phyloP scores from a whole-genome alignment of 2,329 filamentous ascomycete species.

The Coniochaeta hoffmannii region DNA sequence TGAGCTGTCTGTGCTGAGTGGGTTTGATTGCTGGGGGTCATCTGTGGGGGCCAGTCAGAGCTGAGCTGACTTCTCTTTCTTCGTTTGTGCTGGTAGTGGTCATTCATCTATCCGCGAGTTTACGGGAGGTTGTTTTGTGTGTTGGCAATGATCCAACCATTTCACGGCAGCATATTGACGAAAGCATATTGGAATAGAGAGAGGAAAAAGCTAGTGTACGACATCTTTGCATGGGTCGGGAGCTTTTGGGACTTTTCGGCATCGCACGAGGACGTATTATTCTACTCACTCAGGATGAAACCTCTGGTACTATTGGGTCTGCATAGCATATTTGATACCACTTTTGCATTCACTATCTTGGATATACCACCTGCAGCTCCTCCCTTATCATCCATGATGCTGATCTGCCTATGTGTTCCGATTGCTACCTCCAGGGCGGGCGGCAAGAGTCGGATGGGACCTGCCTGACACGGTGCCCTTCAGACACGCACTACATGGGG shows the following conservation, averaged over 20 bases:
- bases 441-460: background rate
- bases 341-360: background rate
- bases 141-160: background rate
- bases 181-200: background rate
- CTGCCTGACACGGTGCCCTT: background rate
- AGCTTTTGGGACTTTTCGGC: background rate
- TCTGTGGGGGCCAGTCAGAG: background rate
- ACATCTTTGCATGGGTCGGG: background rate
- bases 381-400: background rate
- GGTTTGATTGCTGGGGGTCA: background rate
- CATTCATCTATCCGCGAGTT: background rate
- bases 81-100: background rate
- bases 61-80: background rate
- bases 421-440: background rate
- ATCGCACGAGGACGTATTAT: background rate
- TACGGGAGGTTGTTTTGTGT: background rate
- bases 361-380: background rate
- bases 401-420: background rate
- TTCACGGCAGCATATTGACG: background rate
- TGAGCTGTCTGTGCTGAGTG: background rate
- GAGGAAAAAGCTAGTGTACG: background rate
- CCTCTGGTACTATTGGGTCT: background rate
- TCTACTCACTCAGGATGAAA: background rate
- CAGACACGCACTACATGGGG: background rate
- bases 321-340: conserved; percentile 1